phyloP scores from a whole-genome alignment of 331 rosid species.

The Saraca asoca region DNA sequence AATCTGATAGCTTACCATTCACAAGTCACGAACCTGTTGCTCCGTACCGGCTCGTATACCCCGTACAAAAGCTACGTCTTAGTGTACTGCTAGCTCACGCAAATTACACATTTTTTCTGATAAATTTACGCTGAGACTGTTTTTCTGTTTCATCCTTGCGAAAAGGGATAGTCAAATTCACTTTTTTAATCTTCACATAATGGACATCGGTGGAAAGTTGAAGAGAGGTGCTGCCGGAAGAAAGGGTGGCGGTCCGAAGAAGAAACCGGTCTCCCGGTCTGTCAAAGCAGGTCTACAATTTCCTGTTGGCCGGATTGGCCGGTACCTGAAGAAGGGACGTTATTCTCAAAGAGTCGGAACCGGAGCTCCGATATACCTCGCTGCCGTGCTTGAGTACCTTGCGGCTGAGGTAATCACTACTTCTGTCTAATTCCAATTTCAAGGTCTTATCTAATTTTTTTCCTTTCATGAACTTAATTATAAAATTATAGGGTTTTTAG shows the following conservation, averaged over 20 bases:
- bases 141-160: no score
- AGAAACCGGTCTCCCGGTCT: slow-evolving; percentile 70
- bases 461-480: no score
- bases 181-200: not conserved
- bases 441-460: no score
- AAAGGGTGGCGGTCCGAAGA: slow-evolving; percentile 67
- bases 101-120: no score
- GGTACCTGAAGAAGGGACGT: slow-evolving; percentile 72
- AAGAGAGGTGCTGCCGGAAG: slow-evolving; percentile 74
- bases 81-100: no score
- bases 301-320: slow-evolving; percentile 74
- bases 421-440: not conserved
- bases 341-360: slow-evolving; percentile 64
- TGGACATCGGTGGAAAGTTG: slow-evolving; percentile 50
- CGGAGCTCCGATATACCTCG: slow-evolving; percentile 78
- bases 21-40: no score
- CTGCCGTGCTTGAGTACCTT: slow-evolving; percentile 75
- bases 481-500: no score
- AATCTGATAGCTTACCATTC: no score
- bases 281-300: slow-evolving; percentile 73
- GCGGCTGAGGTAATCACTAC: slow-evolving; percentile 59
- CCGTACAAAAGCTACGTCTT: no score
- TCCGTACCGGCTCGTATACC: no score
- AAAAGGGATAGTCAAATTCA: no score
- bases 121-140: no score